Evolutionary conservation across 2,329 filamentous ascomycete species (phyloP).

Genomic region (Penicillium sp.): DNA sequence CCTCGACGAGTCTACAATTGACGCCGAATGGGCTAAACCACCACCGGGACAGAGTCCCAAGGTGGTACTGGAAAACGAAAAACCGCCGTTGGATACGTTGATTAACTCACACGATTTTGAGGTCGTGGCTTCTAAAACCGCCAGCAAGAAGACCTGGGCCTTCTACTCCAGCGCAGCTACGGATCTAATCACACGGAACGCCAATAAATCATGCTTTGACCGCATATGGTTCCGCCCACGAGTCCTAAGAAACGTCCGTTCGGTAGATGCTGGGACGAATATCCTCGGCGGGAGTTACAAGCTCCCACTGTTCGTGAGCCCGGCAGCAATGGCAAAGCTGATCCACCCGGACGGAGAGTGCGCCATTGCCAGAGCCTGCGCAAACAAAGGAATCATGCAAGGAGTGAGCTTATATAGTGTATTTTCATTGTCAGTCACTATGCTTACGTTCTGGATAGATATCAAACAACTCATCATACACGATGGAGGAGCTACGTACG

Average conservation of each 20-base stretch:
- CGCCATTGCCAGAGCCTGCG: constrained; percentile 48
- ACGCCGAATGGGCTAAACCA: constrained; percentile 41
- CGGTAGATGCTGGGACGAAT: constrained; percentile 44
- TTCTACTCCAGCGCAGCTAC: constrained; percentile 61
- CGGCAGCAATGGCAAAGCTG: constrained; percentile 56
- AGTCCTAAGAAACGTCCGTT: constrained; percentile 49
- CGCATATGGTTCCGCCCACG: constrained; percentile 53
- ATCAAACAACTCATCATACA: constrained; percentile 54
- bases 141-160: constrained; percentile 59
- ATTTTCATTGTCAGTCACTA: background rate
- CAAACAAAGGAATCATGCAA: constrained; percentile 47
- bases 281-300: constrained; percentile 48
- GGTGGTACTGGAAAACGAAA: constrained; percentile 29
- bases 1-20: constrained; percentile 44
- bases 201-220: constrained; percentile 49
- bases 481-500: constrained; percentile 47
- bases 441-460: constrained; percentile 31
- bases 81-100: constrained; percentile 46
- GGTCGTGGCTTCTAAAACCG: constrained; percentile 45
- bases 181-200: constrained; percentile 49
- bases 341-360: constrained; percentile 58
- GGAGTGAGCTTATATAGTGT: constrained; percentile 32
- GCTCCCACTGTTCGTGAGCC: constrained; percentile 55
- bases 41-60: constrained; percentile 28
- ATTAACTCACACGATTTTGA: constrained; percentile 57